These are phyloP conservation scores for Colletotrichum sp. DNA, from an alignment of 2,329 filamentous ascomycete species.

Conservation along the genomic window DNA sequence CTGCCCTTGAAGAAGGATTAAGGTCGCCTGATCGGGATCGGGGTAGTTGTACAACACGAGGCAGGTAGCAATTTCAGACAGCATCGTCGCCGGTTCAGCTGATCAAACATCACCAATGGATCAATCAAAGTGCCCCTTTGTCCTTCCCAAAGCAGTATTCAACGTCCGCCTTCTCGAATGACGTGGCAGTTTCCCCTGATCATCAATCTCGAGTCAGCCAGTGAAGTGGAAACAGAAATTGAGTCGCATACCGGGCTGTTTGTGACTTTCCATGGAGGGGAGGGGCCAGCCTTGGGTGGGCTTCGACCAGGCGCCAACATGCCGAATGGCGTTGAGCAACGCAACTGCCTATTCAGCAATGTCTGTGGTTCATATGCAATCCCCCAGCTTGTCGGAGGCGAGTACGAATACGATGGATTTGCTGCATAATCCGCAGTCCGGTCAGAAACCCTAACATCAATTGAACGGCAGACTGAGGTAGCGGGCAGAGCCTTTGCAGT, in stretches of 20 bases:
- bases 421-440: not conserved
- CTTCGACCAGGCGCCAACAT: not conserved
- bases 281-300: not conserved
- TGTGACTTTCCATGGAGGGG: not conserved
- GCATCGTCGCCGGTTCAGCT: constrained; percentile 4
- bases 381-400: not conserved
- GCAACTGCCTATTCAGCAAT: not conserved
- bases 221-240: not conserved
- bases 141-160: not conserved
- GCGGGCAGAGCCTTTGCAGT: not conserved
- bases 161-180: not conserved
- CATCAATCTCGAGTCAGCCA: not conserved
- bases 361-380: not conserved
- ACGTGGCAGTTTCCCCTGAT: not conserved
- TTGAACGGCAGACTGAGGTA: not conserved
- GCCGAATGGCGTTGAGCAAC: not conserved
- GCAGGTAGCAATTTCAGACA: constrained; percentile 19
- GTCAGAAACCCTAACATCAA: not conserved
- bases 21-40: constrained; percentile 8
- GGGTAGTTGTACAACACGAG: constrained; percentile 18
- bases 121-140: not conserved
- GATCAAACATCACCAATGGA: not conserved
- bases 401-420: not conserved
- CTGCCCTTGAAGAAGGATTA: constrained; percentile 91
- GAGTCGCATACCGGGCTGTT: not conserved